These are phyloP conservation scores for Tolypocladium inflatum DNA, from an alignment of 2,329 filamentous ascomycete genomes.

Conservation along the genomic window DNA sequence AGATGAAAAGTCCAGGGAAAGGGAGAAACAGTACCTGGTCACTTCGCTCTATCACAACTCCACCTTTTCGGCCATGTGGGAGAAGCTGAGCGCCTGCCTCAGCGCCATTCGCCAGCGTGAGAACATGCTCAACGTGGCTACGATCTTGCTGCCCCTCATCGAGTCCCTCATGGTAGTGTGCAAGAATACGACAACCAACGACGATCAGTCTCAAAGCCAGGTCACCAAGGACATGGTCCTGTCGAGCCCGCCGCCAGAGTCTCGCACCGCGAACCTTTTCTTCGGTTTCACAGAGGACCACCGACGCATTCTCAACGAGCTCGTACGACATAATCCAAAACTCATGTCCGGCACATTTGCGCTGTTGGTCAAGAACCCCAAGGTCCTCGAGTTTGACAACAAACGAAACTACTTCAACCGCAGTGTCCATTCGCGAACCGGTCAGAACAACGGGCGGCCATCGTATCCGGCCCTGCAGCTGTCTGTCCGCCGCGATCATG, in stretches of 20 bases:
- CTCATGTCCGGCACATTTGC: conserved; percentile 98
- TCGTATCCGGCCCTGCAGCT: conserved; percentile 69
- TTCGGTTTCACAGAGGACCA: conserved; percentile 97
- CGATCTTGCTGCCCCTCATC: conserved; percentile 86
- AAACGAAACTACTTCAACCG: conserved; percentile 99
- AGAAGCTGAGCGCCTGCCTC: conserved; percentile 81
- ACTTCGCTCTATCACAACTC: conserved; percentile 82
- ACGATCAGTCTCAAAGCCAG: conserved; percentile 44
- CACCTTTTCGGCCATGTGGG: conserved; percentile 86
- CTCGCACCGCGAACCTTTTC: conserved; percentile 80
- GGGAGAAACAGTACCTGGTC: conserved; percentile 74
- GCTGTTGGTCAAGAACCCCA: conserved; percentile 92
- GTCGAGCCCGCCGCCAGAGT: conserved; percentile 67
- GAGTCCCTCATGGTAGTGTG: conserved; percentile 98
- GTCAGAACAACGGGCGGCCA: conserved; percentile 60
- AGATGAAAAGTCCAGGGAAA: conserved; percentile 41
- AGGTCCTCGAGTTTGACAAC: conserved; percentile 98
- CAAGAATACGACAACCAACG: conserved; percentile 85
- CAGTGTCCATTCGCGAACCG: conserved; percentile 66
- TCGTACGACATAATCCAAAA: conserved; percentile 93
- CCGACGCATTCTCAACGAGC: conserved; percentile 93
- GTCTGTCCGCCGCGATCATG: conserved; percentile 82
- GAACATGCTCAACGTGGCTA: conserved; percentile 94
- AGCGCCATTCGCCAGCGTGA: conserved; percentile 82
- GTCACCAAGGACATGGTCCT: conserved; percentile 58